phyloP scores from a whole-genome alignment of 2,329 filamentous ascomycete species.

The Mariannaea elegans region DNA sequence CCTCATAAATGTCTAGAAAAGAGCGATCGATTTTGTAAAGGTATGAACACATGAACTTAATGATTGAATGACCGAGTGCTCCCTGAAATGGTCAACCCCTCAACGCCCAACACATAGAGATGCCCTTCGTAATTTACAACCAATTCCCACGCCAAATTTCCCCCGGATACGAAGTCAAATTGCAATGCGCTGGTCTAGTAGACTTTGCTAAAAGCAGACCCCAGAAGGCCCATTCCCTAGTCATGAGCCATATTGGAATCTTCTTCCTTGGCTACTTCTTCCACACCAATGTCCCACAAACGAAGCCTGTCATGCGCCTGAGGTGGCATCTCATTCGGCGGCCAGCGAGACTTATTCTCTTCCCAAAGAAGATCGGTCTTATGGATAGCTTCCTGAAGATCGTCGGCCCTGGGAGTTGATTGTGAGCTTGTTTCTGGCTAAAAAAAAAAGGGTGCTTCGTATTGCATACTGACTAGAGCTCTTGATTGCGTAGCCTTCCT shows the following conservation, averaged over 20 bases:
- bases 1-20: slow-evolving; percentile 2
- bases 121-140: too few relatives aligned
- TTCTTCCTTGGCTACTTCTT: slow-evolving; percentile 47
- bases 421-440: background rate
- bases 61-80: background rate
- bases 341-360: slow-evolving; percentile 48
- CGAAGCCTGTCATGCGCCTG: slow-evolving; percentile 35
- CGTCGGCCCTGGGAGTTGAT: slow-evolving; percentile 32
- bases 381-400: slow-evolving; percentile 49
- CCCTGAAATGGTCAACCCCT: background rate
- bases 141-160: background rate
- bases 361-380: slow-evolving; percentile 48
- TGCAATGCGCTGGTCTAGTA: background rate
- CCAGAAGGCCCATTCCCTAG: slow-evolving; percentile 41
- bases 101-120: slow-evolving; percentile 4
- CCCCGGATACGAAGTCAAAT: background rate
- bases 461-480: slow-evolving; percentile 69
- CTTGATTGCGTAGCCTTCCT: slow-evolving; percentile 79
- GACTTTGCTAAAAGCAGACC: slow-evolving; percentile 2
- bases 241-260: slow-evolving; percentile 50
- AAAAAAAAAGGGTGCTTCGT: background rate
- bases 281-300: slow-evolving; percentile 47
- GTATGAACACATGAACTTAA: slow-evolving; percentile 14
- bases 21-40: slow-evolving; percentile 14
- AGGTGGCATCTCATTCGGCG: slow-evolving; percentile 39